A percentile compares a stretch with the other conserved stretches of the same genome.
phyloP scores from a whole-genome alignment of 2,329 filamentous ascomycete genomes.

The Fusarium sulawesiense region DNA sequence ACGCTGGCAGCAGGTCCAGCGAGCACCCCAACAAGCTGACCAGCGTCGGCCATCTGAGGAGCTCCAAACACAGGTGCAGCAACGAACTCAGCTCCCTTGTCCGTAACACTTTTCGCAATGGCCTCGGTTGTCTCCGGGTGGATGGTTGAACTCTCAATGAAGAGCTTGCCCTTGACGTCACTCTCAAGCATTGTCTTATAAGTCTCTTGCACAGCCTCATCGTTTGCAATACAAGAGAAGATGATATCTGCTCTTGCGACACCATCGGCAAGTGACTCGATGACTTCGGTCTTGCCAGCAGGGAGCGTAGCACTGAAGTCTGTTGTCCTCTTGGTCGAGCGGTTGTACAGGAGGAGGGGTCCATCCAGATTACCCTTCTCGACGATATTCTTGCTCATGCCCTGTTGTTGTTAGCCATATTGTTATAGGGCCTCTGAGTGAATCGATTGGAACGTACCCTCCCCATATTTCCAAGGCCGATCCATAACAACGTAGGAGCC shows the following conservation, averaged over 20 bases:
- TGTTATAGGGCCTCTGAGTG: no score
- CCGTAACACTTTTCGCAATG: slow-evolving; percentile 67
- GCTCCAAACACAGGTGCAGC: slow-evolving; percentile 78
- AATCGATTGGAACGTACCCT: slow-evolving; percentile 63
- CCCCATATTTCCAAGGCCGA: slow-evolving; percentile 91
- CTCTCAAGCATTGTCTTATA: slow-evolving; percentile 66
- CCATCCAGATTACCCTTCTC: slow-evolving; percentile 78
- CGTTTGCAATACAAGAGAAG: slow-evolving; percentile 84
- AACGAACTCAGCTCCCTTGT: slow-evolving; percentile 77
- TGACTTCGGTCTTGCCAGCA: slow-evolving; percentile 71
- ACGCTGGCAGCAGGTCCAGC: slow-evolving; percentile 73
- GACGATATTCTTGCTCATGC: slow-evolving; percentile 86
- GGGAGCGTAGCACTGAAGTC: slow-evolving; percentile 72
- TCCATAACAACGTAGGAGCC: slow-evolving; percentile 75
- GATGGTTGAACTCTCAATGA: slow-evolving; percentile 89
- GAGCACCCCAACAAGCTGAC: slow-evolving; percentile 77
- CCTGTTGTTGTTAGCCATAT: slow-evolving; percentile 59
- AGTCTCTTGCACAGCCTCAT: slow-evolving; percentile 74
- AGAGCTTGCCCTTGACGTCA: slow-evolving; percentile 76
- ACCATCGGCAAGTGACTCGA: slow-evolving; percentile 72
- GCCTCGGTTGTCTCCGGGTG: slow-evolving; percentile 83
- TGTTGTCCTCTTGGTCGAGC: slow-evolving; percentile 73
- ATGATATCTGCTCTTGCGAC: slow-evolving; percentile 79
- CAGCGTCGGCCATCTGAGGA: slow-evolving; percentile 75
- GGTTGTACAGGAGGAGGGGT: slow-evolving; percentile 84